A percentile compares a stretch with the other conserved stretches of the same genome.
phyloP scores from a whole-genome alignment of 2,329 filamentous ascomycete genomes.

The Fusarium sp. region DNA sequence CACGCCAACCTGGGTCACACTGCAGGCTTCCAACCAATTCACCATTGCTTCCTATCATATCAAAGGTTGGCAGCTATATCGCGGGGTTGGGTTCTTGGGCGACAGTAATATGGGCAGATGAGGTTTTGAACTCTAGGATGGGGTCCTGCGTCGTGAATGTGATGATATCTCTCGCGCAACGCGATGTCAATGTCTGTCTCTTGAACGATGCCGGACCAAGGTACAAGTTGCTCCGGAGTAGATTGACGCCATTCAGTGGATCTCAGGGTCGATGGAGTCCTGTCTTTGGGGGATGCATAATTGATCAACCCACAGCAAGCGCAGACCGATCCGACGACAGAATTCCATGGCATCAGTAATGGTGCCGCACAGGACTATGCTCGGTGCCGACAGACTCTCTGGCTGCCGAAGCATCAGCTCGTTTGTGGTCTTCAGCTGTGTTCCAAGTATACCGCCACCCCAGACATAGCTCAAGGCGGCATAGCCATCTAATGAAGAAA shows the following conservation, averaged over 20 bases:
- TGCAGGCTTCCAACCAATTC: not conserved
- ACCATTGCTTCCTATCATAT: rapidly evolving
- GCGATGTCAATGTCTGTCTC: not conserved
- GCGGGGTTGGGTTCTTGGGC: rapidly evolving
- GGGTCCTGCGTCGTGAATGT: rapidly evolving
- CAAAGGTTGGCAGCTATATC: not conserved
- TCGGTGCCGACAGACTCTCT: not conserved
- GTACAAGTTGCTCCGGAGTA: not conserved
- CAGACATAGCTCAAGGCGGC: not conserved
- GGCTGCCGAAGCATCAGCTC: not conserved
- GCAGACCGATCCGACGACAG: not conserved
- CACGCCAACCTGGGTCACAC: not conserved
- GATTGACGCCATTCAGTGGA: not conserved
- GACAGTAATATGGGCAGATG: not conserved
- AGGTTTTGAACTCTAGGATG: not conserved
- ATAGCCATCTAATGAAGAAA: not conserved
- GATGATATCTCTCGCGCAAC: not conserved
- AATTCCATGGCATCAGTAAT: not conserved
- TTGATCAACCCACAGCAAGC: not conserved
- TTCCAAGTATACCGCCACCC: not conserved
- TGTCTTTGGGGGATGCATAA: not conserved
- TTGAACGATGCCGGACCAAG: not conserved
- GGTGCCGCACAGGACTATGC: not conserved
- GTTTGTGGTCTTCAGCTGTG: not conserved
- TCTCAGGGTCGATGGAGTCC: not conserved